Conservation (phyloP, 768 basidiomycete genomes). For the Kwoniella dejecticola region DNA sequence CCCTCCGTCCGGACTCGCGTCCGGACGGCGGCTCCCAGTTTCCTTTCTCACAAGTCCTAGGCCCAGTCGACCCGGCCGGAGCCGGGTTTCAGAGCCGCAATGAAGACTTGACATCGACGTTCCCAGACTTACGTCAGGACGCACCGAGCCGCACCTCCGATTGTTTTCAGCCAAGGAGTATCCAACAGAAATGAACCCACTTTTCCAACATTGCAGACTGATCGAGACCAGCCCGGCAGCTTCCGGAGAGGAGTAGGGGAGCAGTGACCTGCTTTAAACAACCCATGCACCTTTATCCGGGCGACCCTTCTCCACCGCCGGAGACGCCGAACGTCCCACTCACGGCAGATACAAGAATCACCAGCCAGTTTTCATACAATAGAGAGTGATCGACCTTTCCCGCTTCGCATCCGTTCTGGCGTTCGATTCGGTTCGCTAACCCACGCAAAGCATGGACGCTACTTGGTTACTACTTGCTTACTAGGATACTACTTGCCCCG, state of each 20-base stretch:
- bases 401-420: too few relatives aligned
- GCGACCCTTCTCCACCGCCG: conserved; percentile 1
- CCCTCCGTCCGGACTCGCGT: conserved; percentile 57
- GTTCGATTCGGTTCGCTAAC: too few relatives aligned
- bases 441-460: too few relatives aligned
- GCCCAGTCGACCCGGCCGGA: conserved; percentile 52
- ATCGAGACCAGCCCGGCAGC: conserved; percentile 4
- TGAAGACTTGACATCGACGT: conserved; percentile 55
- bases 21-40: conserved; percentile 56
- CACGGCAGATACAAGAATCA: conserved; percentile 3
- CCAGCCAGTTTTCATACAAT: conserved; percentile 10
- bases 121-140: conserved; percentile 2
- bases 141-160: conserved; percentile 55
- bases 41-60: conserved; percentile 61
- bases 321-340: conserved; percentile 12
- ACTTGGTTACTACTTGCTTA: not conserved
- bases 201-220: conserved; percentile 37
- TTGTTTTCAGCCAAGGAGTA: conserved; percentile 55
- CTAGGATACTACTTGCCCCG: too few relatives aligned
- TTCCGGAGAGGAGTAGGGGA: not conserved
- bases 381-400: not conserved
- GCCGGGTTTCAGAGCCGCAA: conserved; percentile 53
- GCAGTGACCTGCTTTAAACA: not conserved
- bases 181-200: conserved; percentile 58
- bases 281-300: not conserved